Evolutionary conservation across 108 stramenopile genomes (phyloP).

Genomic region (Phaeodactylum tricornutum): DNA sequence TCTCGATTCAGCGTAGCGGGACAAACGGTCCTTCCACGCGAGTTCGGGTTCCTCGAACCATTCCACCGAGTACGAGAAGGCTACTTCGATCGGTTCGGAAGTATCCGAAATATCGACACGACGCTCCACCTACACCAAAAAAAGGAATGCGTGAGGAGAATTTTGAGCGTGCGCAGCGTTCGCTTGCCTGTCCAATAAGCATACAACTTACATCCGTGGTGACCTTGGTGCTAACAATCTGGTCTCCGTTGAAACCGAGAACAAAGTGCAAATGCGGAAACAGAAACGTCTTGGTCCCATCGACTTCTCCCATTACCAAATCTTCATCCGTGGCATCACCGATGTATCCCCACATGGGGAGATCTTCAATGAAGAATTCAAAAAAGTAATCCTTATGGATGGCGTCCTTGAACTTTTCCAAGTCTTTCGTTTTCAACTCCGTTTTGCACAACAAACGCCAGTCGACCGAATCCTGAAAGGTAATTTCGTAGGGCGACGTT

Average conservation of each 20-base stretch:
- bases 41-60: conserved; percentile 76
- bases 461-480: conserved; percentile 70
- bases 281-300: conserved; percentile 63
- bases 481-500: conserved; percentile 82
- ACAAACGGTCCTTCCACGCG: conserved; percentile 79
- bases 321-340: conserved; percentile 79
- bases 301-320: conserved; percentile 61
- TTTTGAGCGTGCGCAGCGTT: background rate
- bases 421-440: conserved; percentile 36
- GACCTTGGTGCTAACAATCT: conserved; percentile 85
- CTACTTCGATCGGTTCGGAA: conserved; percentile 46
- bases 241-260: conserved; percentile 80
- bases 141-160: background rate
- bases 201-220: conserved; percentile 54
- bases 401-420: conserved; percentile 69
- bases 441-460: conserved; percentile 87
- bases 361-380: conserved; percentile 97
- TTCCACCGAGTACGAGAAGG: conserved; percentile 91
- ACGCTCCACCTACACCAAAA: conserved; percentile 34
- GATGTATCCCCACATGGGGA: conserved; percentile 96
- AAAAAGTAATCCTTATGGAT: conserved; percentile 94
- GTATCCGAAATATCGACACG: conserved; percentile 89
- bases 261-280: conserved; percentile 90
- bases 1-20: conserved; percentile 73
- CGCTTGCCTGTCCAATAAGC: background rate